Conservation (phyloP, 441 rosid species). For the Syzygium syzygioides region DNA sequence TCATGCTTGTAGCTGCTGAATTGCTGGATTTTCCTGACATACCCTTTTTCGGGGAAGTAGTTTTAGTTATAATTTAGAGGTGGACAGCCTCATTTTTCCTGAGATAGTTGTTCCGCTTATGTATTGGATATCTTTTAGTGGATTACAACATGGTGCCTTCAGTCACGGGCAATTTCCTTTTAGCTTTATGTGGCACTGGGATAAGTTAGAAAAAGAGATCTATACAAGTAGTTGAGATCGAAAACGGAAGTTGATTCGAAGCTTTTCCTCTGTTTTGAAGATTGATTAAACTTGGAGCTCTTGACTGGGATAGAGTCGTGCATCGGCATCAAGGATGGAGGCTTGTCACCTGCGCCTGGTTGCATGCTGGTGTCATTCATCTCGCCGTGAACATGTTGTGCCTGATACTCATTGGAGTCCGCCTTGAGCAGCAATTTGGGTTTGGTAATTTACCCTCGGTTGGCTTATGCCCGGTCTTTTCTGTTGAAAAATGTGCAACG, state of each 20-base stretch:
- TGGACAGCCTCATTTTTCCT: neutral
- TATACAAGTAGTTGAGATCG: neutral
- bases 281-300: slow-evolving; percentile 46
- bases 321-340: neutral
- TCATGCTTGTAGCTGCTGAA: neutral
- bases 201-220: neutral
- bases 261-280: slow-evolving; percentile 16
- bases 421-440: slow-evolving; percentile 6
- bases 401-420: slow-evolving; percentile 1
- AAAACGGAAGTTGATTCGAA: neutral
- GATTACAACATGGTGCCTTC: neutral
- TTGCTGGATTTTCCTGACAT: neutral
- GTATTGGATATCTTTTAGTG: neutral
- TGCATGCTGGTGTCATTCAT: slow-evolving; percentile 1
- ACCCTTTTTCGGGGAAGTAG: neutral
- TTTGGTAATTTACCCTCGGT: neutral
- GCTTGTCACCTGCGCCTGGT: slow-evolving; percentile 1
- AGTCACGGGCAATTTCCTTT: neutral
- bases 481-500: neutral
- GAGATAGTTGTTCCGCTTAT: neutral
- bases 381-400: neutral
- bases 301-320: slow-evolving; percentile 36
- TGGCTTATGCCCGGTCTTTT: neutral
- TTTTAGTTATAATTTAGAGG: neutral
- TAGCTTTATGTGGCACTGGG: neutral